These are phyloP conservation scores for Misopates orontium DNA, from an alignment of 257 asterid species.

Conservation along the genomic window DNA sequence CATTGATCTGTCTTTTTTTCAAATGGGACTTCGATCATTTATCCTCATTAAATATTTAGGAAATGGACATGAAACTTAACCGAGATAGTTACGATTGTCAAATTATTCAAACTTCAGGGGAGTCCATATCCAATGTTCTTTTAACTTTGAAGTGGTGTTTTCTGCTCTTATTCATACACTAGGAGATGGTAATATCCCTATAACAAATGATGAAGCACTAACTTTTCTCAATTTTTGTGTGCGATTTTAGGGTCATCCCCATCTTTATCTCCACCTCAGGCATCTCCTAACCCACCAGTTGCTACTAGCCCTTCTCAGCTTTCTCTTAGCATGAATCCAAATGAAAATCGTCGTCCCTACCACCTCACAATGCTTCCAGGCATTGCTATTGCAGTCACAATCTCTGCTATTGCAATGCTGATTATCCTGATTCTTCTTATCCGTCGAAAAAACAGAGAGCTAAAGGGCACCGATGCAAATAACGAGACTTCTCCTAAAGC, in stretches of 20 bases:
- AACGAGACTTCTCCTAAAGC: constrained; percentile 48
- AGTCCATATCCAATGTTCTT: too few relatives aligned
- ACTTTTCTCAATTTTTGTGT: constrained; percentile 14
- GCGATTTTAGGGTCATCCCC: constrained; percentile 46
- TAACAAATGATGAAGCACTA: too few relatives aligned
- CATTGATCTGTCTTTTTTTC: too few relatives aligned
- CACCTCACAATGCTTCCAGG: constrained; percentile 63
- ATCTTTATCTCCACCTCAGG: constrained; percentile 49
- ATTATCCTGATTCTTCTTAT: constrained; percentile 59
- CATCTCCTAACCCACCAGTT: constrained; percentile 51
- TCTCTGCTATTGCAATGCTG: constrained; percentile 52
- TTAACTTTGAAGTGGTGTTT: too few relatives aligned
- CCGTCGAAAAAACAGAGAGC: constrained; percentile 62
- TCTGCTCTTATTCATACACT: too few relatives aligned
- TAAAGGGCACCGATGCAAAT: constrained; percentile 46
- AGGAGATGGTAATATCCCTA: too few relatives aligned
- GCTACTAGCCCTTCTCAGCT: constrained; percentile 72
- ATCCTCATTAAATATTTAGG: too few relatives aligned
- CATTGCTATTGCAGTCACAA: constrained; percentile 69
- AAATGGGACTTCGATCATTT: too few relatives aligned
- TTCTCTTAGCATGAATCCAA: constrained; percentile 38
- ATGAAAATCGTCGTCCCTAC: constrained; percentile 49
- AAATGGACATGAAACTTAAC: too few relatives aligned
- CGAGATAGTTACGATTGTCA: too few relatives aligned
- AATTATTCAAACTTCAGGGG: too few relatives aligned